Percentiles rank a stretch among this genome's conserved stretches.
Conservation (phyloP, 2,329 filamentous ascomycete genomes). For the Rhynchosporium secalis region DNA sequence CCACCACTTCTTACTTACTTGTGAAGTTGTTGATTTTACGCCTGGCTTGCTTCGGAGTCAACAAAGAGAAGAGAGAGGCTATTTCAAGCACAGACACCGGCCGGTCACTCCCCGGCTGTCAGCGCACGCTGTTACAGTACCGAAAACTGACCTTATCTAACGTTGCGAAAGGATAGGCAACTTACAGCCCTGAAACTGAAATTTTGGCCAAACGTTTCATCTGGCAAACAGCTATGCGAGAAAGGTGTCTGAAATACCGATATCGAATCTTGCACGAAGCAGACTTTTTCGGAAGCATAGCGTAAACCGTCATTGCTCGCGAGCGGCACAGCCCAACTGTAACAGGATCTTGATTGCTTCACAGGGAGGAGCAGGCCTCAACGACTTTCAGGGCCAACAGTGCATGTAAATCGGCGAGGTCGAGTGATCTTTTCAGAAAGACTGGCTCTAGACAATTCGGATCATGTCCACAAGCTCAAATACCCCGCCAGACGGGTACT, state of each 20-base stretch:
- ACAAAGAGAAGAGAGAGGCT: slow-evolving; percentile 6
- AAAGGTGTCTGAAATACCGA: background rate
- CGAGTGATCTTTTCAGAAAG: background rate
- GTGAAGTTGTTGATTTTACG: background rate
- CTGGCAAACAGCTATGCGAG: background rate
- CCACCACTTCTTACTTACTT: background rate
- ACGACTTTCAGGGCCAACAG: background rate
- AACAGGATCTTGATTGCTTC: slow-evolving; percentile 1
- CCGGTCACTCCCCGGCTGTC: background rate
- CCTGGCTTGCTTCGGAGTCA: background rate
- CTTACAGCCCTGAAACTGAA: background rate
- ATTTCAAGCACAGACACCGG: slow-evolving; percentile 13
- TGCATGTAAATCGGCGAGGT: background rate
- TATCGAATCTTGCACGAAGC: background rate
- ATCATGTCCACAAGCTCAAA: slow-evolving; percentile 40
- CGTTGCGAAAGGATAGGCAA: background rate
- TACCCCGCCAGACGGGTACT: slow-evolving; percentile 49
- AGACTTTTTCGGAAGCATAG: background rate
- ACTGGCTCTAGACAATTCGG: background rate
- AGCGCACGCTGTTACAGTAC: background rate
- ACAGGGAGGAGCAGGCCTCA: background rate
- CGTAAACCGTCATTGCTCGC: background rate
- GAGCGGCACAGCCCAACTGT: slow-evolving; percentile 14
- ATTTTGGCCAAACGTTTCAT: background rate
- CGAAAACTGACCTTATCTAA: slow-evolving; percentile 6